phyloP scores from a whole-genome alignment of 225 moss, liverwort and hornwort genomes.

The Sphagnum contortum region DNA sequence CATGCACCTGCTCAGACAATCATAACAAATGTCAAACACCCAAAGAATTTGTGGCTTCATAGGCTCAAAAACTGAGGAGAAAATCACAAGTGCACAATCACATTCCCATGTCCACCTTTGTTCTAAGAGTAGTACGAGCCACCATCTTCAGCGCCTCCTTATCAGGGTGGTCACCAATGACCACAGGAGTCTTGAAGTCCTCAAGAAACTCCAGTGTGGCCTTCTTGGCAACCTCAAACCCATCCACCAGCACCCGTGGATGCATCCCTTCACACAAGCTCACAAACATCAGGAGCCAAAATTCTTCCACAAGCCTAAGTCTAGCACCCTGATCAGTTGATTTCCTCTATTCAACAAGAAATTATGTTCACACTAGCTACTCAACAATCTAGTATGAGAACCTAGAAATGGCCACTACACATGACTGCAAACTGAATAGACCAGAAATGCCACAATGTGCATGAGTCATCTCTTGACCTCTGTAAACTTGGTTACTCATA shows the following conservation, averaged over 20 bases:
- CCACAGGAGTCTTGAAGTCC: slow-evolving; percentile 76
- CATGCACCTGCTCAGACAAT: slow-evolving; percentile 47
- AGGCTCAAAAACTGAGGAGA: too few relatives aligned
- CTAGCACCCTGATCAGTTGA: not conserved
- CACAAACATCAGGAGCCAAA: not conserved
- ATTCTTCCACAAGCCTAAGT: too few relatives aligned
- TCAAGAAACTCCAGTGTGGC: slow-evolving; percentile 80
- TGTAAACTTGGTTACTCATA: too few relatives aligned
- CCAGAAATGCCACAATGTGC: too few relatives aligned
- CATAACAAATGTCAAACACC: not conserved
- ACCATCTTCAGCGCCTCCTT: slow-evolving; percentile 87
- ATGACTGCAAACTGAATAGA: too few relatives aligned
- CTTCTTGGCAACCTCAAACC: slow-evolving; percentile 95
- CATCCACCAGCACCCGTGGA: slow-evolving; percentile 90
- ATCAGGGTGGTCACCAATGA: slow-evolving; percentile 63
- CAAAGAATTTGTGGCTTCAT: not conserved
- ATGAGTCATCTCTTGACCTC: too few relatives aligned
- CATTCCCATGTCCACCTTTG: slow-evolving; percentile 31
- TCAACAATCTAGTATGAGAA: too few relatives aligned
- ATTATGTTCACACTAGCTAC: too few relatives aligned
- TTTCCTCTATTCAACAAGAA: too few relatives aligned
- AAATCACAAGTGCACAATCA: too few relatives aligned
- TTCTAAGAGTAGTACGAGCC: slow-evolving; percentile 85
- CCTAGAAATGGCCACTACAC: too few relatives aligned
- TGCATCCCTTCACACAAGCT: slow-evolving; percentile 56